A percentile compares a stretch with the other conserved stretches of the same genome.
Conservation (phyloP, 1,139 yeast species). For the Suzukiozyma palmioleophila region DNA sequence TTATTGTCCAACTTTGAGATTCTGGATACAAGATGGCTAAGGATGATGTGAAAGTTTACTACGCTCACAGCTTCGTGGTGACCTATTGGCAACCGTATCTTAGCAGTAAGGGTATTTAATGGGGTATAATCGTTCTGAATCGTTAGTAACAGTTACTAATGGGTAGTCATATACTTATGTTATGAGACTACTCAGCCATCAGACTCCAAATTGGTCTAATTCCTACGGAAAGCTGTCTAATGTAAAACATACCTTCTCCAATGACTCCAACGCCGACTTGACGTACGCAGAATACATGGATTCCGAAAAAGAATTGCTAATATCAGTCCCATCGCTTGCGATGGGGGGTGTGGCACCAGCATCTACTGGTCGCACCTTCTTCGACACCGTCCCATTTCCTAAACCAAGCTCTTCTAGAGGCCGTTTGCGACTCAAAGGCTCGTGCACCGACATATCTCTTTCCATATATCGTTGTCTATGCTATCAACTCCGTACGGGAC, state of each 20-base stretch:
- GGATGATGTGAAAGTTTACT: constrained; percentile 31
- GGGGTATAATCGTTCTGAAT: constrained; percentile 33
- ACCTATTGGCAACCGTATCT: constrained; percentile 28
- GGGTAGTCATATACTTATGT: too few relatives aligned
- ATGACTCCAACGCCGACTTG: constrained; percentile 63
- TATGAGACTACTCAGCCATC: too few relatives aligned
- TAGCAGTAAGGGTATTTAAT: constrained; percentile 34
- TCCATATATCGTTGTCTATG: neutral
- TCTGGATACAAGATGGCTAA: constrained; percentile 31
- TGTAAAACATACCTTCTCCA: constrained; percentile 50
- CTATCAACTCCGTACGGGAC: neutral
- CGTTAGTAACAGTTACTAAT: constrained; percentile 16
- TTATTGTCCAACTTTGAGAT: constrained; percentile 37
- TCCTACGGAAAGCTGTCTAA: neutral
- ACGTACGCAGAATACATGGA: constrained; percentile 63
- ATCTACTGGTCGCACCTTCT: constrained; percentile 8
- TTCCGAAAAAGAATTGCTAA: constrained; percentile 32
- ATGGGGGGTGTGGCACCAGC: neutral
- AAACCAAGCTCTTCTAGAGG: constrained; percentile 9
- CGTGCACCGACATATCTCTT: constrained; percentile 27
- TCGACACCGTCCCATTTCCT: constrained; percentile 7
- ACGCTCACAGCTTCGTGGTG: constrained; percentile 35
- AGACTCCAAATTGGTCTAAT: neutral
- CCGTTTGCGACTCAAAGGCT: constrained; percentile 26
- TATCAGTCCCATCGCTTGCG: constrained; percentile 3